Evolutionary conservation across 805 yeast genomes (phyloP), one percentile per base, ranked within the genome.

Genomic region (Clavispora asparagi): DNA sequence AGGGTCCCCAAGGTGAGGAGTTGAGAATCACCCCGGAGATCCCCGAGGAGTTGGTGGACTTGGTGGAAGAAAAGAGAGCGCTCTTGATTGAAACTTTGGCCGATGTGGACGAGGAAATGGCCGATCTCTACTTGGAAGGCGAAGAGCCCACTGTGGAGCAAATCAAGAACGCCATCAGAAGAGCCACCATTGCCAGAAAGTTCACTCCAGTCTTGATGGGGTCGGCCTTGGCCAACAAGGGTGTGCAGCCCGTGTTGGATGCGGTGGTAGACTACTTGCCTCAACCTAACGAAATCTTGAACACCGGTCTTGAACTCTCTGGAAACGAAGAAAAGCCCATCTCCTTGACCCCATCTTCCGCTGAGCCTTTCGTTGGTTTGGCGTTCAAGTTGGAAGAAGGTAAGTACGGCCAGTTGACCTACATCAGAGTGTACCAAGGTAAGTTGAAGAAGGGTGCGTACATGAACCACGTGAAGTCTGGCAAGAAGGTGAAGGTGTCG

Each of bases 181-280:
- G 97, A 60, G 79, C 97, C 42, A 94, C 99, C 16, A 92, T 92
- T 68, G 95, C 91, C 29, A 83, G 97, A 72, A 87, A 80, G 64
- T 94, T 94, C 75, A 89, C 98, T 12, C 99, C 99, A n/a, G 98
- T 94, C n/a, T 75, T 92, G 54, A 94, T 94, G 97, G 99, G 99
- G 19, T 89, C 97, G 42, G 99, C 99, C 16, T 77, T 94, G 53
- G 99, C 98, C 48, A 94, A 94, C 73, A 87, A 84, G 55, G 97
- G 97, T 68, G 78, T 94, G 54, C 99, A 94, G 74, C 91, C 91
- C 19, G 97, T 92, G 32, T 76, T 94, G 57, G 97, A 94, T 66
- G 94, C 97, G 36, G 96, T 94, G 49, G 92, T 92, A 54, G 97
- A 92, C 65, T 94, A 83, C 69, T 78, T 94, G 59, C 99, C 99